Conservation (phyloP, 2,329 filamentous ascomycete species). For the Exophiala calicioides region DNA sequence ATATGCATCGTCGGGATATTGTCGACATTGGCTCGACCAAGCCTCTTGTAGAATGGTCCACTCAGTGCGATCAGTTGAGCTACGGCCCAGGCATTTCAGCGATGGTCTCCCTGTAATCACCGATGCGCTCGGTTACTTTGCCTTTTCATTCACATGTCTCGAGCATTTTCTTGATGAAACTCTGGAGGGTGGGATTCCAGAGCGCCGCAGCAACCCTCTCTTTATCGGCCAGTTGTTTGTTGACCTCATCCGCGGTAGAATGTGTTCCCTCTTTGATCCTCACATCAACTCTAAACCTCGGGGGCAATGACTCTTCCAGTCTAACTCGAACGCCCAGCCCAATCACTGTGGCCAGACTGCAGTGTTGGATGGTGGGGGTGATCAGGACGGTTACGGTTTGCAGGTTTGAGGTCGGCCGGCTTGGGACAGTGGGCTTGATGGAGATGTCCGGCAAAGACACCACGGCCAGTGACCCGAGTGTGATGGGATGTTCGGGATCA, state of each 20-base stretch:
- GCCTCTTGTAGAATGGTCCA: too few species aligned
- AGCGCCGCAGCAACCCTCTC: constrained; percentile 92
- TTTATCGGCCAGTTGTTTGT: constrained; percentile 95
- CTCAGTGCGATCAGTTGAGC: too few species aligned
- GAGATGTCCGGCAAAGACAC: constrained; percentile 94
- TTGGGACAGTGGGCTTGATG: constrained; percentile 68
- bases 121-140: too few species aligned
- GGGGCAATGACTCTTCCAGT: constrained; percentile 85
- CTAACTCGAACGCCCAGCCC: constrained; percentile 89
- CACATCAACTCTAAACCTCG: constrained; percentile 89
- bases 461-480: constrained; percentile 87
- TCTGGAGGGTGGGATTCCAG: constrained; percentile 88
- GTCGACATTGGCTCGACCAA: too few species aligned
- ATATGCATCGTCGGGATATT: too few species aligned
- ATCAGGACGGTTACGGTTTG: constrained; percentile 81
- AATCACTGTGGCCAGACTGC: constrained; percentile 93
- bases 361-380: constrained; percentile 95
- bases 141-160: constrained; percentile 72
- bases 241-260: constrained; percentile 89
- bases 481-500: constrained; percentile 94
- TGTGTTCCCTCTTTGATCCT: constrained; percentile 96
- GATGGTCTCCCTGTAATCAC: too few species aligned
- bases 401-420: constrained; percentile 60
- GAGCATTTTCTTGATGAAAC: constrained; percentile 90
- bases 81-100: too few species aligned